A percentile compares a stretch with the other conserved stretches of the same genome.
phyloP scores from a whole-genome alignment of 163 green algal species.

The Scenedesmus sp. region DNA sequence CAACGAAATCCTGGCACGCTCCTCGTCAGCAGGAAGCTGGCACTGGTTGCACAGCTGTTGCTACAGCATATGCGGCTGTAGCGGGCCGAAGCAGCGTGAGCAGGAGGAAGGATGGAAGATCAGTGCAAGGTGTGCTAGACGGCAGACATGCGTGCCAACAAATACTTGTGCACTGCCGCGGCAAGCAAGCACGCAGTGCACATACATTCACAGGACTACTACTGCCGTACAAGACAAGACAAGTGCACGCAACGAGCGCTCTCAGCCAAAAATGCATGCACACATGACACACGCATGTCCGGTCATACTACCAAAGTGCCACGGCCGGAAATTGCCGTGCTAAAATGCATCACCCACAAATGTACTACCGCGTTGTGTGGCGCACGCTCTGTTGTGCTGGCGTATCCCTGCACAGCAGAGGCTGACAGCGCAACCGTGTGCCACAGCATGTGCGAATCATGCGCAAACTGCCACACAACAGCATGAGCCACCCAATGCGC shows the following conservation, averaged over 20 bases:
- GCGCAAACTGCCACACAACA: neutral
- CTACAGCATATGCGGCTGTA: neutral
- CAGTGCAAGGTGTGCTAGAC: neutral
- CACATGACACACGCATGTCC: neutral
- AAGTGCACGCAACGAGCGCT: neutral
- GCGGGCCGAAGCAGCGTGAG: too few relatives aligned
- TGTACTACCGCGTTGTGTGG: neutral
- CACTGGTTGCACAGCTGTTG: neutral
- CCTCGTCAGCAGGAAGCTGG: too few relatives aligned
- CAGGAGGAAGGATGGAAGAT: neutral
- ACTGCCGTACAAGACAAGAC: neutral
- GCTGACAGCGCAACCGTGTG: neutral
- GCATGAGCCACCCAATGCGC: neutral
- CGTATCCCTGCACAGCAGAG: neutral
- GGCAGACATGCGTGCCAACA: neutral
- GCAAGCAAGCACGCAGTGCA: neutral
- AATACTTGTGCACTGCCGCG: neutral
- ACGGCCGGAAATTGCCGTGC: neutral
- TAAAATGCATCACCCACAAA: neutral
- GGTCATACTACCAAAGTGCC: neutral
- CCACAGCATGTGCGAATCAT: neutral
- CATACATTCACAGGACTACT: too few relatives aligned
- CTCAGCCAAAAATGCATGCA: too few relatives aligned
- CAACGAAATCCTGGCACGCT: neutral
- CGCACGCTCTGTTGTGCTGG: neutral